Conservation (phyloP, 176 grass and related monocot species). For the Oryza officinalis region DNA sequence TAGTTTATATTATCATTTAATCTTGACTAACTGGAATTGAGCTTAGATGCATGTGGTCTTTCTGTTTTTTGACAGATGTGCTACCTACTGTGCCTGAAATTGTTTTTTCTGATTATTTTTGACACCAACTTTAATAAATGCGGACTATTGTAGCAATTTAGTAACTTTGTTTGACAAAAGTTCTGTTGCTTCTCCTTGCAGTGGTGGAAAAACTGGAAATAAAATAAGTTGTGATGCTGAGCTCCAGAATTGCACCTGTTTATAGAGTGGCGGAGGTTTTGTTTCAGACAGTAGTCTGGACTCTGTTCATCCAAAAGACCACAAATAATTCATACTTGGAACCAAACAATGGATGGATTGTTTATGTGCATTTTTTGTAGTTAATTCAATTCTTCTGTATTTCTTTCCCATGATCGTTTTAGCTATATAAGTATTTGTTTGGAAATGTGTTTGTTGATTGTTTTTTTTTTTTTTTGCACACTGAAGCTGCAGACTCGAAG, state of each 20-base stretch:
- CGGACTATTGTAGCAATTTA: not conserved
- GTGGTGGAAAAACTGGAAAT: slow-evolving; percentile 28
- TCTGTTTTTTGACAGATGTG: not conserved
- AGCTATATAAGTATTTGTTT: slow-evolving; percentile 34
- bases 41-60: not conserved
- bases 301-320: slow-evolving; percentile 33
- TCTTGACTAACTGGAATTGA: not conserved
- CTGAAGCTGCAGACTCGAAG: not conserved
- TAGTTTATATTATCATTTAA: not conserved
- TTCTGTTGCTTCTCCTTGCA: slow-evolving; percentile 33
- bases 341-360: slow-evolving; percentile 38
- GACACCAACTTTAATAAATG: not conserved
- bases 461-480: no score
- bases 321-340: slow-evolving; percentile 47
- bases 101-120: not conserved
- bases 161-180: not conserved
- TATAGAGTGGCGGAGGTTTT: slow-evolving; percentile 42
- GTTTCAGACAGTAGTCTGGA: slow-evolving; percentile 43
- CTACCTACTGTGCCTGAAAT: not conserved
- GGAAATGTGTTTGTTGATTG: not conserved
- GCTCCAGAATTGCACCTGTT: slow-evolving; percentile 39
- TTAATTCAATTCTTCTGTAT: slow-evolving; percentile 35
- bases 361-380: slow-evolving; percentile 22
- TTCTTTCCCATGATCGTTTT: slow-evolving; percentile 11
- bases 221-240: slow-evolving; percentile 52